These are phyloP conservation scores for Rhynchospora breviuscula DNA, from an alignment of 176 grass and related monocot species.

Conservation along the genomic window DNA sequence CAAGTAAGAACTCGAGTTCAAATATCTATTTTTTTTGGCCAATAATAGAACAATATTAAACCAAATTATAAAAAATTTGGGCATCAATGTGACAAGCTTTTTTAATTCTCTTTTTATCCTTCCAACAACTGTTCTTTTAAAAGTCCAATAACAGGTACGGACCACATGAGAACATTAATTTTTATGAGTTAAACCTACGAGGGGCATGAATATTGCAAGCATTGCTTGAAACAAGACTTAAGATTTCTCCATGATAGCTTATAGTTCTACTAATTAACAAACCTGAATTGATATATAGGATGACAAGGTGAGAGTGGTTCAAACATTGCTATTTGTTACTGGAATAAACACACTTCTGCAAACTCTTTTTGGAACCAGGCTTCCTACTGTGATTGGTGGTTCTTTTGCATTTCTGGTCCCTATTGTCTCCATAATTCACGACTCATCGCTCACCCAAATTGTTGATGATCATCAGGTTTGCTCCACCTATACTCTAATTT, in stretches of 20 bases:
- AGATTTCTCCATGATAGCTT: not conserved
- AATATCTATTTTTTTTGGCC: not conserved
- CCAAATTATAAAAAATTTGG: not conserved
- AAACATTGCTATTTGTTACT: conserved; percentile 92
- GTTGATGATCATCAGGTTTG: conserved; percentile 56
- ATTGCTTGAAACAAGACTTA: not conserved
- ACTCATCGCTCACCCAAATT: conserved; percentile 52
- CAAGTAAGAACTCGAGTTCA: not conserved
- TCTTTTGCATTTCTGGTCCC: conserved; percentile 96
- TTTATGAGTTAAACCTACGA: too few relatives aligned
- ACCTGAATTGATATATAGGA: conserved; percentile 40
- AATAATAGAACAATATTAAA: not conserved
- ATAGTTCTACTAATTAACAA: conserved; percentile 13
- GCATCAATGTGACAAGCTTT: not conserved
- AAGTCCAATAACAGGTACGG: not conserved
- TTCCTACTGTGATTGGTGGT: conserved; percentile 81
- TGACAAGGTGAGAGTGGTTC: conserved; percentile 92
- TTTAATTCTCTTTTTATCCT: not conserved
- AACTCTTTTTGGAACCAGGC: conserved; percentile 85
- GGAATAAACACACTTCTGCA: conserved; percentile 97
- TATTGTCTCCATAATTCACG: conserved; percentile 72
- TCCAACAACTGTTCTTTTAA: not conserved
- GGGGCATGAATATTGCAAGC: not conserved
- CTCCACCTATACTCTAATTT: not conserved
- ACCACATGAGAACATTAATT: not conserved